Evolutionary conservation across 2,329 filamentous ascomycete species (phyloP).

Genomic region (Remersonia thermophila): DNA sequence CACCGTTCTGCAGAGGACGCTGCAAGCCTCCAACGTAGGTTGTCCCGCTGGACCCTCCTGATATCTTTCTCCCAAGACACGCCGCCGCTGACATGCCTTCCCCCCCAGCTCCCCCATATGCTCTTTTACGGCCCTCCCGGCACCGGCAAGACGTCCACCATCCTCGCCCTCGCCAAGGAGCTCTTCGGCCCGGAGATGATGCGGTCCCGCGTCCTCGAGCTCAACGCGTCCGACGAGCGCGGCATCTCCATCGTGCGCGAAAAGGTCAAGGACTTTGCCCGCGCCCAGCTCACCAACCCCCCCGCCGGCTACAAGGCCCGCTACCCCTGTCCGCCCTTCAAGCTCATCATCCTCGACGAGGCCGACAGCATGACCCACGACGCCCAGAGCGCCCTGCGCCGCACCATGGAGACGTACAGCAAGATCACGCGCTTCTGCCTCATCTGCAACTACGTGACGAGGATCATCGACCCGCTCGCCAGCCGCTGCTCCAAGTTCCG

Average conservation of each 20-base stretch:
- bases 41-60: background rate
- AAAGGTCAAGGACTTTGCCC: slow-evolving; percentile 96
- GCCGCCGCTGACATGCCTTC: too few relatives aligned
- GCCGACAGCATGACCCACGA: slow-evolving; percentile 99
- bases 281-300: slow-evolving; percentile 82
- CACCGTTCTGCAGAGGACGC: slow-evolving; percentile 77
- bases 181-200: slow-evolving; percentile 93
- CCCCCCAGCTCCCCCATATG: slow-evolving; percentile 75
- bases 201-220: slow-evolving; percentile 87
- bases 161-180: slow-evolving; percentile 92
- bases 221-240: slow-evolving; percentile 97
- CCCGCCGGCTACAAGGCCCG: slow-evolving; percentile 53
- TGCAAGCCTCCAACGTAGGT: slow-evolving; percentile 81
- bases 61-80: too few relatives aligned
- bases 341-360: slow-evolving; percentile 97
- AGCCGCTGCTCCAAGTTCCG: slow-evolving; percentile 92
- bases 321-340: slow-evolving; percentile 94
- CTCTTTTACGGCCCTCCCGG: slow-evolving; percentile 97
- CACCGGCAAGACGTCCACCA: slow-evolving; percentile 94
- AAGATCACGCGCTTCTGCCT: slow-evolving; percentile 95
- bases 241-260: slow-evolving; percentile 94
- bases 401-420: slow-evolving; percentile 97
- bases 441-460: slow-evolving; percentile 96
- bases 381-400: slow-evolving; percentile 78
- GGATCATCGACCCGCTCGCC: slow-evolving; percentile 93